phyloP scores from a whole-genome alignment of 2,329 filamentous ascomycete species.

The Aureobasidium lini region DNA sequence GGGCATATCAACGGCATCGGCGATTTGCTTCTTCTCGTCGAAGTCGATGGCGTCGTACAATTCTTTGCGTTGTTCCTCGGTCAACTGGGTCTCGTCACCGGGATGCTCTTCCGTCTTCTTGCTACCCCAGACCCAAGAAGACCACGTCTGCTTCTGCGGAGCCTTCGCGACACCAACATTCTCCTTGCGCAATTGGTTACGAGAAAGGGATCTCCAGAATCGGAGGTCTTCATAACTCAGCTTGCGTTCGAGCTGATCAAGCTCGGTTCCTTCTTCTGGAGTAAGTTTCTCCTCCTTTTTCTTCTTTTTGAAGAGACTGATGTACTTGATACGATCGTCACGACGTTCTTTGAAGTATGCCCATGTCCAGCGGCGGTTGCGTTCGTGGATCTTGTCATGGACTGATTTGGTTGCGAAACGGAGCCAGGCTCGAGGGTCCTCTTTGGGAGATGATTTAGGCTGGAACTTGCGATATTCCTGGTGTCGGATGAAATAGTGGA shows the following conservation, averaged over 20 bases:
- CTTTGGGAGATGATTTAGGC: conserved; percentile 75
- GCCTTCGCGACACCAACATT: conserved; percentile 79
- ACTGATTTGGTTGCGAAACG: conserved; percentile 85
- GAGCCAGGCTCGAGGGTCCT: conserved; percentile 89
- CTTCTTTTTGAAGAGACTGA: conserved; percentile 91
- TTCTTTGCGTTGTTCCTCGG: conserved; percentile 91
- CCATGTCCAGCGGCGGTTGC: conserved; percentile 92
- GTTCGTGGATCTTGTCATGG: conserved; percentile 87
- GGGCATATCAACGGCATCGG: conserved; percentile 81
- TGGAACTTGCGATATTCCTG: conserved; percentile 94
- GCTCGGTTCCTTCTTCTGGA: conserved; percentile 60
- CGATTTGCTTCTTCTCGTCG: conserved; percentile 87
- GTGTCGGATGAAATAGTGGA: conserved; percentile 96
- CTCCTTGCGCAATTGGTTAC: conserved; percentile 92
- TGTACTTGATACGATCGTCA: conserved; percentile 82
- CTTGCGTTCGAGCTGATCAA: conserved; percentile 76
- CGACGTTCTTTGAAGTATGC: conserved; percentile 87
- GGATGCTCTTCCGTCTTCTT: conserved; percentile 57
- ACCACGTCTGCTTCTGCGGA: conserved; percentile 72
- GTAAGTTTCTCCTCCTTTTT: conserved; percentile 62
- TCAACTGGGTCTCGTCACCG: conserved; percentile 77
- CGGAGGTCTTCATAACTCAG: conserved; percentile 89
- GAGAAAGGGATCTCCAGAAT: conserved; percentile 91
- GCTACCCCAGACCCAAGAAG: conserved; percentile 80
- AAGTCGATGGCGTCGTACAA: conserved; percentile 97